phyloP scores from a whole-genome alignment of 2,329 filamentous ascomycete species.

The Cercospora zeae-maydis region DNA sequence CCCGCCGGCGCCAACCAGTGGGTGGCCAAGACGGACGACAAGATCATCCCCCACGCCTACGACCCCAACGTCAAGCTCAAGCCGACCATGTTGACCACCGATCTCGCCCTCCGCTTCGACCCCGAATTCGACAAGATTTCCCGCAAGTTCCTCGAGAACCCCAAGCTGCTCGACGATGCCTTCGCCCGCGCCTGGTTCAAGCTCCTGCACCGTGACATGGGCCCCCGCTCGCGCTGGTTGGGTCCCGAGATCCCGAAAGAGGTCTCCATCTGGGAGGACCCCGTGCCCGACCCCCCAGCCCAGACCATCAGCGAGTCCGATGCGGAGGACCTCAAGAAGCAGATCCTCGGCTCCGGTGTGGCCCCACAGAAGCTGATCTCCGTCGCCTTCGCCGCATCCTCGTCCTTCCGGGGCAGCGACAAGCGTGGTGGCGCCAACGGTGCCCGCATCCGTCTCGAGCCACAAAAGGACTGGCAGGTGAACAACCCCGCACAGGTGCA shows the following conservation, averaged over 20 bases:
- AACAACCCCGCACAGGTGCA: constrained; percentile 68
- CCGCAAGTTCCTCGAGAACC: constrained; percentile 64
- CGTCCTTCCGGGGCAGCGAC: constrained; percentile 70
- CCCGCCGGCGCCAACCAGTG: constrained; percentile 75
- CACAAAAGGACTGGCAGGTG: constrained; percentile 67
- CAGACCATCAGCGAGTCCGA: constrained; percentile 60
- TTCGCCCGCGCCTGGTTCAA: constrained; percentile 80
- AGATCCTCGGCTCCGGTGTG: constrained; percentile 62
- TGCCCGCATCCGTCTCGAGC: constrained; percentile 69
- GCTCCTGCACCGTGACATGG: constrained; percentile 75
- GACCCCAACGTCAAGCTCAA: constrained; percentile 68
- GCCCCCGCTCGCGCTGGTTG: constrained; percentile 65
- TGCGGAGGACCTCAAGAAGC: constrained; percentile 62
- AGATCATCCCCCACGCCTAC: constrained; percentile 67
- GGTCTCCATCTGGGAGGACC: constrained; percentile 71
- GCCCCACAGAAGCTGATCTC: constrained; percentile 60
- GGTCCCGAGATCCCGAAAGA: constrained; percentile 71
- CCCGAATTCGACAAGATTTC: constrained; percentile 73
- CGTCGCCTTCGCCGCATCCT: constrained; percentile 66
- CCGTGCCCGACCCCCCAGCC: constrained; percentile 59
- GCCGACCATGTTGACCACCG: constrained; percentile 74
- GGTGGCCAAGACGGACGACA: constrained; percentile 65
- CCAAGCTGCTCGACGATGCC: constrained; percentile 63
- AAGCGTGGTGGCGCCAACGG: constrained; percentile 82
- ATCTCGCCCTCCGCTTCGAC: constrained; percentile 69